Base-by-base conservation (phyloP, 2,329 filamentous ascomycete species). In the Colletotrichum graminicola region DNA sequence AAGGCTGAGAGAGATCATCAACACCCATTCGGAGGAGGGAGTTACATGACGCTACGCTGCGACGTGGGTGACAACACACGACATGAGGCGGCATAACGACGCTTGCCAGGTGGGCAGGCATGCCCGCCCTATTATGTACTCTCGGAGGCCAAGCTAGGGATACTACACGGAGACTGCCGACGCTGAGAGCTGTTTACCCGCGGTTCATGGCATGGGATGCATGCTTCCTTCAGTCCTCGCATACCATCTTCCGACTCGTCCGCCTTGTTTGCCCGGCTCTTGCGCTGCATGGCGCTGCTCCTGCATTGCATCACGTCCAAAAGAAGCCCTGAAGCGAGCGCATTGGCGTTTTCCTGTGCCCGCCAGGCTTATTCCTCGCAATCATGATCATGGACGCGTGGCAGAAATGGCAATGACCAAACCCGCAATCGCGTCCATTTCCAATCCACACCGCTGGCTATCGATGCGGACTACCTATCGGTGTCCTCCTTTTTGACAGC, bases 221-320 rank as follows among this genome's bases (percentile, higher is more conserved):
- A 39, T 41, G 14, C 39, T 14, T 41, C 39, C 18, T 41, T 41
- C 2, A 8, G 34, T 36, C 34, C 68, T 71, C 57, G n/a, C n/a
- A n/a, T 6, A 52, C 63, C 32, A 45, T 39, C 34, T 62, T 68
- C 68, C 45, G 45, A 63, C 59, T 59, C 54, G 65, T 18, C 59
- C 54, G 59, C 59, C 59, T 45, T 63, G 65, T 68, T 68, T 60
- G 68, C 26, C 57, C 65, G 65, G 68, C 68, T 71, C 41, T 68
- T 68, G 65, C 52, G 65, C 52, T 59, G 65, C 52, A 55, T 54
- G 52, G 59, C 65, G 65, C 43, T 59, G 64, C 52, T 59, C 54
- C 59, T 71, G 65, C 68, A 55, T 68, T 68, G 59, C 47, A 71
- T 71, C 43, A 62, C 68, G 62, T 41, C 45, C 57, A 52, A 62